Percentiles rank a stretch among this genome's conserved stretches.
Conservation (phyloP, 163 green algal genomes). For the Prototheca wickerhamii region DNA sequence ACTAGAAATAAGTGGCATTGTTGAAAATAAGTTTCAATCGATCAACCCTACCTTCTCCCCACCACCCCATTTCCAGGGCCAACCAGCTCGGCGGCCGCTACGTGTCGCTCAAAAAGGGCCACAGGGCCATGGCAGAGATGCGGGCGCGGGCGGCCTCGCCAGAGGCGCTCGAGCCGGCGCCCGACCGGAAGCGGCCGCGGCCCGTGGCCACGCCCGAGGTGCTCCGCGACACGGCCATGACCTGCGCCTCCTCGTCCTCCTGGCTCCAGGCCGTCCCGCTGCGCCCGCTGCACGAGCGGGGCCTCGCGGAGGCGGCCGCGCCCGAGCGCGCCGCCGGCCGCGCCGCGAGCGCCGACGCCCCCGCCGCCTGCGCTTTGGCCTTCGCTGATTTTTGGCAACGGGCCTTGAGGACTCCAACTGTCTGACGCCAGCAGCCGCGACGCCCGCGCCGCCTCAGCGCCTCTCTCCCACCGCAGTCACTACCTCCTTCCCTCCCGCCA, state of each 20-base stretch:
- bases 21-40: no score
- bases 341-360: not conserved
- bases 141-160: not conserved
- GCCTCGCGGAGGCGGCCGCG: not conserved
- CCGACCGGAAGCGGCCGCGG: not conserved
- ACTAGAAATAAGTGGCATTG: no score
- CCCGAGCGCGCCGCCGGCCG: not conserved
- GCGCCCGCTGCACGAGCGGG: not conserved
- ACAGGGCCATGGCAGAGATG: constrained; percentile 5
- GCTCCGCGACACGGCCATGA: not conserved
- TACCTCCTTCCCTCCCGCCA: no score
- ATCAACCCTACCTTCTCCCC: not conserved
- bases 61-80: constrained; percentile 4
- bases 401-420: no score
- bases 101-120: constrained; percentile 4
- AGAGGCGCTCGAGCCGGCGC: no score
- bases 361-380: no score
- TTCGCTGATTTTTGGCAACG: no score
- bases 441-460: no score
- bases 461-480: no score
- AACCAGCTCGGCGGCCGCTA: constrained; percentile 21
- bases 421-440: no score
- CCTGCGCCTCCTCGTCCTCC: not conserved
- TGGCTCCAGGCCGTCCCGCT: constrained; percentile 1
- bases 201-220: not conserved